Evolutionary conservation across 495 filamentous ascomycete species (phyloP), one percentile per base, ranked within the genome.

Genomic region (Penicillium tannophilum): DNA sequence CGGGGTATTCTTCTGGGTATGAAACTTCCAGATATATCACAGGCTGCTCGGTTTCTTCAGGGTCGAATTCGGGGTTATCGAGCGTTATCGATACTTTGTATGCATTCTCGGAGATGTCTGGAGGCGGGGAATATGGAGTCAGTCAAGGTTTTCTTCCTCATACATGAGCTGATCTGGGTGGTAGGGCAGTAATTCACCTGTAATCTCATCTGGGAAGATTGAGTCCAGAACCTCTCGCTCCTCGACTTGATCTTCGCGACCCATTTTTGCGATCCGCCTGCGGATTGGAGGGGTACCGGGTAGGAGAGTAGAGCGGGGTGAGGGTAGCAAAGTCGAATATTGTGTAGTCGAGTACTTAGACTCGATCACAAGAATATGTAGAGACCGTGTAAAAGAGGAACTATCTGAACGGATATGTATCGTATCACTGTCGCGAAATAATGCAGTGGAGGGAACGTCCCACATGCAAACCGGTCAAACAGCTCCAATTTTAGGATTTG

Each of bases 161-260:
- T 2, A 1, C 8, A 24, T 41, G 14, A 14, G 6, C 12, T 26
- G n/a, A 23, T 35, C 23, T 26, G 8, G n/a, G 1, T 12, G 9
- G 39, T 1, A 23, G 20, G 39, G 9, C 36, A 10, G 23, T n/a
- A 31, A 53, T 63, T 24, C 17, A 95, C 93, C 90, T 83, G 88
- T 90, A 51, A 98, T 96, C 72, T 99, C 95, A 36, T 99, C 95
- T 12, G 95, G 93, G 67, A 97, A 99, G 64, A 99, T 99, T 54
- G 92, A 96, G 67, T 93, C 91, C 62, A 98, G 90, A 54, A 98
- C 93, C 72, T 97, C 94, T 63, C 93, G 88, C 80, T 98, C 94
- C 78, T 98, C 93, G 52, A 84, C 76, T 73, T 98, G 94, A 56
- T 98, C 94, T 77, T 98, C 94, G 66, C 82, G 84, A 26, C 93